Evolutionary conservation across 73 alveolate species (phyloP).

Genomic region (Paramecium biaurelia): DNA sequence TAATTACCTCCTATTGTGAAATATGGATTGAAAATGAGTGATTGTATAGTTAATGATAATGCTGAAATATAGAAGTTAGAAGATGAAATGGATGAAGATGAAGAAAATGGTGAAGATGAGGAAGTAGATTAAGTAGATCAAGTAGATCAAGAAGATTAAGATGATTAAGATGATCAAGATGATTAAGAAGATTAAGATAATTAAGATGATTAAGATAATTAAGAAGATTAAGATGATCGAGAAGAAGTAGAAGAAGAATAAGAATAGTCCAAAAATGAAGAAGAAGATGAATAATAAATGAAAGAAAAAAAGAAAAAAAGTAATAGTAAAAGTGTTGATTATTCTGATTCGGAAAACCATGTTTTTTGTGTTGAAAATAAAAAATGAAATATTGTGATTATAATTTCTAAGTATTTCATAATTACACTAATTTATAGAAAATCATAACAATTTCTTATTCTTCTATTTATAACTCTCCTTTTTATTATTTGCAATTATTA

Average conservation of each 20-base stretch:
- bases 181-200: not conserved
- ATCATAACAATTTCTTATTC: not conserved
- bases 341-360: not conserved
- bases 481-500: no score
- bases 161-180: not conserved
- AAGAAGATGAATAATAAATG: not conserved
- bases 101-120: constrained; percentile 43
- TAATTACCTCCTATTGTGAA: constrained; percentile 58
- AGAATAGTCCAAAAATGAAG: not conserved
- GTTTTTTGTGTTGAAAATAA: not conserved
- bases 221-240: not conserved
- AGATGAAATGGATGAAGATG: constrained; percentile 50
- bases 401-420: not conserved
- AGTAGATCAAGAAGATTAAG: not conserved
- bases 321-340: not conserved
- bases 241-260: not conserved
- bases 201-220: not conserved
- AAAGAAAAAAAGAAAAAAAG: not conserved
- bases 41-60: not conserved
- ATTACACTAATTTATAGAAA: not conserved
- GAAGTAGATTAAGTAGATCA: not conserved
- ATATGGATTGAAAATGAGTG: constrained; percentile 53
- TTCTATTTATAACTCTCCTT: not conserved
- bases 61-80: constrained; percentile 51
- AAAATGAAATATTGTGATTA: not conserved